Conservation (phyloP, 345 rosid genomes). For the Salix arbutifolia region DNA sequence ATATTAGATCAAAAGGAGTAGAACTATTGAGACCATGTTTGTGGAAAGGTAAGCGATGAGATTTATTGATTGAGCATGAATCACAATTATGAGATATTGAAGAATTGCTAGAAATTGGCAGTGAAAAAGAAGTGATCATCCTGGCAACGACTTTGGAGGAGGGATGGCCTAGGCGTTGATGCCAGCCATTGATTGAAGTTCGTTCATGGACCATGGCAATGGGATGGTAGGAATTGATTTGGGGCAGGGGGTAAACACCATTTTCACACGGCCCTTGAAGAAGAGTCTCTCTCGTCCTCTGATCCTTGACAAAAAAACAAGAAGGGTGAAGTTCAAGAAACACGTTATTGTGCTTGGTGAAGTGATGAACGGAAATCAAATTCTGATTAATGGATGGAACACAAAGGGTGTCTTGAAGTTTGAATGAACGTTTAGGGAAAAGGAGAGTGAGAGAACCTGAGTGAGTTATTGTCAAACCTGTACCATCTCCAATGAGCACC, state of each 20-base stretch:
- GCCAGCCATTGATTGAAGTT: neutral
- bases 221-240: neutral
- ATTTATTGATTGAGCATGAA: no score
- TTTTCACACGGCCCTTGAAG: neutral
- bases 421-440: neutral
- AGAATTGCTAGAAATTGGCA: no score
- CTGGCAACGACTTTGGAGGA: no score
- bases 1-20: no score
- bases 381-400: no score
- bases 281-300: neutral
- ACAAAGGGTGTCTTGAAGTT: neutral
- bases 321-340: neutral
- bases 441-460: neutral
- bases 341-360: no score
- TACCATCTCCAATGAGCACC: neutral
- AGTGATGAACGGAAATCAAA: no score
- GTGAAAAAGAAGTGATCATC: no score
- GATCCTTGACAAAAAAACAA: neutral
- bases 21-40: no score
- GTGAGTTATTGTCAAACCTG: neutral
- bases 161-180: no score
- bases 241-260: neutral
- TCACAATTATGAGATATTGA: no score
- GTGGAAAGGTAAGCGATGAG: no score
- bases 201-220: neutral